phyloP scores from a whole-genome alignment of 2,329 filamentous ascomycete genomes.

The Phyllosticta paracitricarpa region DNA sequence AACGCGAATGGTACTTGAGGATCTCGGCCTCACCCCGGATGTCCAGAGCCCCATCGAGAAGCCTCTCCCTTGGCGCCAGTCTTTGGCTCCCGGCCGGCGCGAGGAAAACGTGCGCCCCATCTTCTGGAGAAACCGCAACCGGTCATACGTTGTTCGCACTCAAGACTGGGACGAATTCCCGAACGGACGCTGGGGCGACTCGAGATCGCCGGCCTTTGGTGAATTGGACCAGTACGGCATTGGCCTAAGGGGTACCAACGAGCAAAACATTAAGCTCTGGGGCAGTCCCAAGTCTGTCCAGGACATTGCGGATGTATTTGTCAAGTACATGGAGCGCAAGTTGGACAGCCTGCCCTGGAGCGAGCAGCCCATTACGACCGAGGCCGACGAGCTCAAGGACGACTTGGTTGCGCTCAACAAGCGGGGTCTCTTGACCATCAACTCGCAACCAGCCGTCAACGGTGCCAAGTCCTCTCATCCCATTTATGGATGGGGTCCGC shows the following conservation, averaged over 20 bases:
- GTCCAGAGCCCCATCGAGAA: conserved; percentile 71
- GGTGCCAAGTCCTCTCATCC: conserved; percentile 80
- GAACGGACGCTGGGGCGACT: conserved; percentile 97
- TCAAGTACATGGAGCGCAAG: conserved; percentile 72
- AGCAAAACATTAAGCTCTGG: conserved; percentile 93
- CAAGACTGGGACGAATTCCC: conserved; percentile 99
- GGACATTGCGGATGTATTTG: conserved; percentile 75
- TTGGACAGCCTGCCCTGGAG: conserved; percentile 87
- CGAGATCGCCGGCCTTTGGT: conserved; percentile 89
- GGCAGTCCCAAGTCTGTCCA: conserved; percentile 70
- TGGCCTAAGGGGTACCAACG: conserved; percentile 86
- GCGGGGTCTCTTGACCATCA: conserved; percentile 85
- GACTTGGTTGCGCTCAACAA: conserved; percentile 74
- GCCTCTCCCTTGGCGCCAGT: conserved; percentile 92
- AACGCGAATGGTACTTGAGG: conserved; percentile 87
- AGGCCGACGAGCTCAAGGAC: conserved; percentile 67
- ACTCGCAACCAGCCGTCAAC: conserved; percentile 92
- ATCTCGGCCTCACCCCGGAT: conserved; percentile 72
- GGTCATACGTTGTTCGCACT: conserved; percentile 88
- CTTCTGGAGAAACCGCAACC: conserved; percentile 96
- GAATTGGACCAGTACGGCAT: conserved; percentile 92
- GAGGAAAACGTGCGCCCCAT: conserved; percentile 95
- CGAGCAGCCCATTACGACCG: conserved; percentile 72
- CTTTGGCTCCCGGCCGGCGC: conserved; percentile 75
- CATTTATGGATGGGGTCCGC: conserved; percentile 86